These are phyloP conservation scores for Boletus smithii DNA, from an alignment of 1,284 basidiomycete species.

Conservation along the genomic window DNA sequence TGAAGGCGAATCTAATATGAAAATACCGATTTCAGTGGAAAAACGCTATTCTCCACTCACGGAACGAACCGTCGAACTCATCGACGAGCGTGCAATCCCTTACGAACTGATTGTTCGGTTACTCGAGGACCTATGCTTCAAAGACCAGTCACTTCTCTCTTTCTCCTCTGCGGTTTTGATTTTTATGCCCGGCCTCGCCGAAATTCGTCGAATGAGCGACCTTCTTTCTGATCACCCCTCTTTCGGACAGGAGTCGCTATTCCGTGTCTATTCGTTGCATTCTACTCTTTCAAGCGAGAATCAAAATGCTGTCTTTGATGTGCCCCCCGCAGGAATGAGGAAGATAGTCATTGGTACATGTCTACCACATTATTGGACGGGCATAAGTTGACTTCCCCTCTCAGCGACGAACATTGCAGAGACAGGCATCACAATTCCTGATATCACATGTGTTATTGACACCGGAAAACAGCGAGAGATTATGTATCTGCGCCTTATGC, in stretches of 20 bases:
- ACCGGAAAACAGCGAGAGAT: conserved; percentile 93
- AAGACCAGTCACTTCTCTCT: conserved; percentile 46
- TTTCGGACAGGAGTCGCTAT: conserved; percentile 68
- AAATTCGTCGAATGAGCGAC: conserved; percentile 89
- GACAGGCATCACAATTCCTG: conserved; percentile 96
- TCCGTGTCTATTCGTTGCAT: conserved; percentile 89
- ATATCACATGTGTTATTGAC: conserved; percentile 97
- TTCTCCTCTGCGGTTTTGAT: conserved; percentile 86
- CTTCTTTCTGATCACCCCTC: conserved; percentile 71
- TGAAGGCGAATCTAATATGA: conserved; percentile 31
- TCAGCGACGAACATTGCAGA: conserved; percentile 69
- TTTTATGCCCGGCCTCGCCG: conserved; percentile 92
- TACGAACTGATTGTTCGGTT: conserved; percentile 88
- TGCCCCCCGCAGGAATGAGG: conserved; percentile 74
- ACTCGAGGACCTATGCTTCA: conserved; percentile 85
- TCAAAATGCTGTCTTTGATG: conserved; percentile 87
- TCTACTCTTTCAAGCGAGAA: conserved; percentile 89
- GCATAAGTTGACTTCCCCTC: conserved; percentile 54
- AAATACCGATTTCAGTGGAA: conserved; percentile 56
- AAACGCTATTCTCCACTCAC: conserved; percentile 75
- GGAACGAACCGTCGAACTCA: conserved; percentile 75
- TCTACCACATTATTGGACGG: conserved; percentile 39
- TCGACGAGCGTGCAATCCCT: conserved; percentile 88
- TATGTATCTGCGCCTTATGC: conserved; percentile 47
- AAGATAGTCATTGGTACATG: conserved; percentile 88